phyloP scores from a whole-genome alignment of 306 rosid species.

The Gastrolobium villosum region DNA sequence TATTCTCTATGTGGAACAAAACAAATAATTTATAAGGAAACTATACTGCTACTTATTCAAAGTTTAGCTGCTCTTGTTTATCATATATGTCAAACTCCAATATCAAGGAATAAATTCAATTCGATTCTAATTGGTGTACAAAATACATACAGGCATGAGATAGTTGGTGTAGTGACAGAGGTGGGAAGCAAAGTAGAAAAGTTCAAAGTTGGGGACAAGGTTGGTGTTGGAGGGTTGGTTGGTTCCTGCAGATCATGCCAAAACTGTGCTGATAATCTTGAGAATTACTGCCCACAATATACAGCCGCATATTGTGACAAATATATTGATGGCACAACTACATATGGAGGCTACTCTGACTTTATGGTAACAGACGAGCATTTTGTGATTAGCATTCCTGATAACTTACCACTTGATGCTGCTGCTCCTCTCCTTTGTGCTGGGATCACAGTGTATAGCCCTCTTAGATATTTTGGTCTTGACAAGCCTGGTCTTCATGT shows the following conservation, averaged over 20 bases:
- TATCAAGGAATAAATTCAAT: neutral
- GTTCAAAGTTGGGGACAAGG: constrained; percentile 64
- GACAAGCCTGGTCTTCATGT: too few species aligned
- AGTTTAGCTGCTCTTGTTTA: neutral
- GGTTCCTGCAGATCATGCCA: constrained; percentile 63
- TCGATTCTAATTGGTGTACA: neutral
- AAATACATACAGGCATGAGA: constrained; percentile 61
- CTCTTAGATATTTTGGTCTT: too few species aligned
- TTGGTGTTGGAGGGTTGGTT: constrained; percentile 66
- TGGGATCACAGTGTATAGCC: too few species aligned
- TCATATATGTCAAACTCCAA: neutral
- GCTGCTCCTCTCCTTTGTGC: too few species aligned
- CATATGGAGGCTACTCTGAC: constrained; percentile 68
- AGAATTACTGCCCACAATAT: constrained; percentile 55
- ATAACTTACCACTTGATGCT: too few species aligned
- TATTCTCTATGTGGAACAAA: too few species aligned
- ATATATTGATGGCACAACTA: constrained; percentile 52
- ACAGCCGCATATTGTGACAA: constrained; percentile 40
- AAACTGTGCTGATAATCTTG: constrained; percentile 51
- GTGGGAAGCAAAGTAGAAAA: constrained; percentile 65
- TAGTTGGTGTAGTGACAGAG: constrained; percentile 64
- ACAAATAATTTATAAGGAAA: too few species aligned
- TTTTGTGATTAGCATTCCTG: too few species aligned
- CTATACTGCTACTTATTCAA: neutral
- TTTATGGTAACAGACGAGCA: too few species aligned